These are phyloP conservation scores for Priceomyces carsonii DNA, from an alignment of 805 yeast genomes.

Conservation along the genomic window DNA sequence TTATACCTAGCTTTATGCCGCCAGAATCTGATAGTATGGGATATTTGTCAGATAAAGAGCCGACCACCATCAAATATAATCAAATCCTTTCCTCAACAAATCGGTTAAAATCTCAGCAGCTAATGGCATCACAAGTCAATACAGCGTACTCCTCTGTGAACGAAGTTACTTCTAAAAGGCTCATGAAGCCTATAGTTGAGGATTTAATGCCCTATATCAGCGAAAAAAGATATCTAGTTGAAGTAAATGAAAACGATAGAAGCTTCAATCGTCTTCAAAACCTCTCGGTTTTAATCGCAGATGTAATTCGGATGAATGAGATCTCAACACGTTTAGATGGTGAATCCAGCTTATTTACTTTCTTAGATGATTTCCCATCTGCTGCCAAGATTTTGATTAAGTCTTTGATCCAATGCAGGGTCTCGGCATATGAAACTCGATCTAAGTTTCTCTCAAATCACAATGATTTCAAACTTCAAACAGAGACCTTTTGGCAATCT, in stretches of 20 bases:
- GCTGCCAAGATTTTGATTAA: constrained; percentile 33
- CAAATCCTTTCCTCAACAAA: constrained; percentile 23
- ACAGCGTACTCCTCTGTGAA: constrained; percentile 19
- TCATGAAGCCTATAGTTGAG: constrained; percentile 14
- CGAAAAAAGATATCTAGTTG: constrained; percentile 10
- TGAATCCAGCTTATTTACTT: constrained; percentile 18
- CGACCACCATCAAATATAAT: constrained; percentile 18
- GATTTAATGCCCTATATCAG: constrained; percentile 15
- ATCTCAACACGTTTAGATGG: constrained; percentile 56
- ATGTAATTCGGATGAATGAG: constrained; percentile 59
- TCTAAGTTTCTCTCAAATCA: constrained; percentile 10
- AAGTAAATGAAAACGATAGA: constrained; percentile 14
- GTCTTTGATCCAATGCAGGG: constrained; percentile 45
- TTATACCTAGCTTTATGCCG: constrained; percentile 43
- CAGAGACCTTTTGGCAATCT: constrained; percentile 26
- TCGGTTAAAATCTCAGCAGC: constrained; percentile 26
- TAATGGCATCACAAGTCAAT: constrained; percentile 26
- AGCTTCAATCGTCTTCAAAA: constrained; percentile 18
- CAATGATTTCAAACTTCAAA: constrained; percentile 13
- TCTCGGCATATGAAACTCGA: constrained; percentile 18
- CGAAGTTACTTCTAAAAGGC: constrained; percentile 3
- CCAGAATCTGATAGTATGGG: constrained; percentile 19
- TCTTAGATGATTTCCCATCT: constrained; percentile 26
- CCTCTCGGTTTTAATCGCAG: constrained; percentile 36
- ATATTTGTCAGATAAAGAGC: constrained; percentile 11